A percentile compares a stretch with the other conserved stretches of the same genome.
Conservation (phyloP, 352 stramenopile genomes). For the Phytophthora vignae region DNA sequence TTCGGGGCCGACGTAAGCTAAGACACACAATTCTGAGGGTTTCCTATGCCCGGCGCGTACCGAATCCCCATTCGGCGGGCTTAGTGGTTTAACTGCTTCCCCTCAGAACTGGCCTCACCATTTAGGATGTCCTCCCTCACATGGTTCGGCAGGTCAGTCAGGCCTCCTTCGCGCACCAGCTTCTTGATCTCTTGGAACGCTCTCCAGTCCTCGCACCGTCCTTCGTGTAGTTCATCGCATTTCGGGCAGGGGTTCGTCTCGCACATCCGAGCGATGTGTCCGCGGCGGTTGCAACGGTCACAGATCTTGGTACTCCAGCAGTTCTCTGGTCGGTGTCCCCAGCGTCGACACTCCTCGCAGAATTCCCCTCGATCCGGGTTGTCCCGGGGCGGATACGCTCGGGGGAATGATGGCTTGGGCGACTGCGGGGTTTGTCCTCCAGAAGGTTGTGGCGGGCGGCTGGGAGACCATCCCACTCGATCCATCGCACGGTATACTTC, state of each 20-base stretch:
- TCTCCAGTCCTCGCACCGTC: background rate
- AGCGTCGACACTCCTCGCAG: background rate
- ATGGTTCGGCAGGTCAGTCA: background rate
- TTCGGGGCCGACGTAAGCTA: background rate
- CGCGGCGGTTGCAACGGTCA: background rate
- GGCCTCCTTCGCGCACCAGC: background rate
- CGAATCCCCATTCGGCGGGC: background rate
- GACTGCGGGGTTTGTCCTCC: too few relatives aligned
- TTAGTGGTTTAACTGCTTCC: background rate
- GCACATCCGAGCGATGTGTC: background rate
- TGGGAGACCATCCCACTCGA: too few relatives aligned
- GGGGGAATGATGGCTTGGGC: background rate
- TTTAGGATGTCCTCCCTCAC: background rate
- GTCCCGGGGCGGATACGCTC: background rate
- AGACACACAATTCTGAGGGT: conserved; percentile 1
- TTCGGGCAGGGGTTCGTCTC: background rate
- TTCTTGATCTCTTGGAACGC: background rate
- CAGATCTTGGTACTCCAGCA: background rate
- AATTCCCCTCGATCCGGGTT: background rate
- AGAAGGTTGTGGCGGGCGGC: too few relatives aligned
- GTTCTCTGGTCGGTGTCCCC: background rate
- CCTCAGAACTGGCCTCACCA: background rate
- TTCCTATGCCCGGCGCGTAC: background rate
- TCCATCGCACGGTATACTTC: too few relatives aligned
- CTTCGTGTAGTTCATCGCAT: background rate